Percentiles rank a stretch among this genome's conserved stretches.
Conservation (phyloP, 768 basidiomycete species). For the Hirschioporus abietinus region DNA sequence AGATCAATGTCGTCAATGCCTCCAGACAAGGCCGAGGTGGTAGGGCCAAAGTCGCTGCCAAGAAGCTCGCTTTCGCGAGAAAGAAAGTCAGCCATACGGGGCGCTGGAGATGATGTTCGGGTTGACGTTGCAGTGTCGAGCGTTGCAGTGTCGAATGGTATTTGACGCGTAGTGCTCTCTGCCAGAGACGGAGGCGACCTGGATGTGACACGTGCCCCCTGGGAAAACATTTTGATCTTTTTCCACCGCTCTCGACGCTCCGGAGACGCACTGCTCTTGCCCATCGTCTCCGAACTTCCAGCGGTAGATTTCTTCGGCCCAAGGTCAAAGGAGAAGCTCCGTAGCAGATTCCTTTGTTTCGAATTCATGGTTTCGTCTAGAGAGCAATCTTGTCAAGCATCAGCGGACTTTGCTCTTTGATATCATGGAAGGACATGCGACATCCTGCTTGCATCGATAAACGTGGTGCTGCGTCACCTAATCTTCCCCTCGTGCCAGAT, state of each 20-base stretch:
- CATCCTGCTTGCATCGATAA: background rate
- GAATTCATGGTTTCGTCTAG: background rate
- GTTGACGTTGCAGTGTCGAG: background rate
- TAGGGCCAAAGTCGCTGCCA: slow-evolving; percentile 25
- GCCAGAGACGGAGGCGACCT: background rate
- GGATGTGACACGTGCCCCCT: background rate
- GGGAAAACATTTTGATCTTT: background rate
- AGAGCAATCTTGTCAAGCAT: background rate
- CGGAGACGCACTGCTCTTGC: background rate
- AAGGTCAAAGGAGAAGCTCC: background rate
- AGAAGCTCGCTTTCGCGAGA: slow-evolving; percentile 29
- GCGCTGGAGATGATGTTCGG: background rate
- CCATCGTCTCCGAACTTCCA: background rate
- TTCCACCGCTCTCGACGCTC: background rate
- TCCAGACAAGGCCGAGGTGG: slow-evolving; percentile 23
- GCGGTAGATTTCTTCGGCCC: background rate
- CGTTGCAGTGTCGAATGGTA: background rate
- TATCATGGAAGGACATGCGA: background rate
- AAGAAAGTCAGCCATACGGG: slow-evolving; percentile 30
- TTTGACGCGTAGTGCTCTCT: background rate
- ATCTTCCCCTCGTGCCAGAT: background rate
- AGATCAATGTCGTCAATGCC: slow-evolving; percentile 61
- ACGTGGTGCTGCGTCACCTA: background rate
- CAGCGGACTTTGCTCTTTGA: background rate
- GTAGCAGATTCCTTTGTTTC: background rate